Percentiles rank a stretch among this genome's conserved stretches.
Conservation (phyloP, 306 rosid genomes). For the Begonia loranthoides region DNA sequence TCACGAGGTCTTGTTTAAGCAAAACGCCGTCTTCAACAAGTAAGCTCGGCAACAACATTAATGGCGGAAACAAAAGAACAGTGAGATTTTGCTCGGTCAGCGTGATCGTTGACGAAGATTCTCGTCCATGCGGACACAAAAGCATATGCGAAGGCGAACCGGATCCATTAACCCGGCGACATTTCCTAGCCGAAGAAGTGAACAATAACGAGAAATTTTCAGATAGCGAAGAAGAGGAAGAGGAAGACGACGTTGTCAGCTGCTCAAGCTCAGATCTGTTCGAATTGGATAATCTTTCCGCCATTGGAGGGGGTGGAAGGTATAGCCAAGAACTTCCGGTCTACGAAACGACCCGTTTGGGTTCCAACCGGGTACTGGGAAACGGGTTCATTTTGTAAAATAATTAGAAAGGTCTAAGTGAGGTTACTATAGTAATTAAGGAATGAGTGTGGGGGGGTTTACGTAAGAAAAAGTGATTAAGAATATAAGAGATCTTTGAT, state of each 20-base stretch:
- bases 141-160: slow-evolving; percentile 18
- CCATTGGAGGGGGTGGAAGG: slow-evolving; percentile 66
- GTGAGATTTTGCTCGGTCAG: slow-evolving; percentile 85
- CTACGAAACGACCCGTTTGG: slow-evolving; percentile 84
- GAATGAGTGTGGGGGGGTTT: too few relatives aligned
- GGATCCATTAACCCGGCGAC: too few relatives aligned
- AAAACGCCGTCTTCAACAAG: slow-evolving; percentile 66
- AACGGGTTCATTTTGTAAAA: slow-evolving; percentile 72
- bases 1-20: slow-evolving; percentile 84
- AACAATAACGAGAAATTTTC: too few relatives aligned
- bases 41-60: slow-evolving; percentile 24
- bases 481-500: too few relatives aligned
- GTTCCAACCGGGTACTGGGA: slow-evolving; percentile 60
- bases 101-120: slow-evolving; percentile 75
- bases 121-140: slow-evolving; percentile 75
- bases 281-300: slow-evolving; percentile 81
- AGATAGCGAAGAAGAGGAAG: slow-evolving; percentile 18
- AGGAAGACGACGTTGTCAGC: slow-evolving; percentile 54
- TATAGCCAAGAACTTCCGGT: slow-evolving; percentile 85
- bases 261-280: slow-evolving; percentile 94
- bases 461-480: too few relatives aligned
- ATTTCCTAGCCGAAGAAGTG: background rate
- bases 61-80: slow-evolving; percentile 49
- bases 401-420: too few relatives aligned
- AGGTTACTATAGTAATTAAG: too few relatives aligned